Conservation (phyloP, 108 stramenopile species). For the Schizochytrium sp. region DNA sequence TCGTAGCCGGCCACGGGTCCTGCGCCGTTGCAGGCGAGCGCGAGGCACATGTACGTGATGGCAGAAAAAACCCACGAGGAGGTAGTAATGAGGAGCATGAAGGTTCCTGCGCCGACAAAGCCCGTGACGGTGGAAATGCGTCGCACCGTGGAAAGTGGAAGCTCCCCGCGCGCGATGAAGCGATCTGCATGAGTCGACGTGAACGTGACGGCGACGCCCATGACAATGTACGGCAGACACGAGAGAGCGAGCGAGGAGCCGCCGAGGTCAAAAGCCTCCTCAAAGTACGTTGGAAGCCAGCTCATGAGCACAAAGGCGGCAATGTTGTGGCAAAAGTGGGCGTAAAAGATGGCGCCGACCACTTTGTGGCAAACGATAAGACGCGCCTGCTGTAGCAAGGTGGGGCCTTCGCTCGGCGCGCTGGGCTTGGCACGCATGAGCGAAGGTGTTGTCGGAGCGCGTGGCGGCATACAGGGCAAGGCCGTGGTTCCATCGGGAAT, state of each 20-base stretch:
- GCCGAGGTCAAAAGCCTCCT: not conserved
- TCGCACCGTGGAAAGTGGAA: not conserved
- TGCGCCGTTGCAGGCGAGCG: not conserved
- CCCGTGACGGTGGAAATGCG: not conserved
- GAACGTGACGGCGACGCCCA: not conserved
- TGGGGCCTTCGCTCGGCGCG: not conserved
- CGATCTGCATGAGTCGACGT: not conserved
- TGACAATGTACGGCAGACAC: not conserved
- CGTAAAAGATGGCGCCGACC: not conserved
- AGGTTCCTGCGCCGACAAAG: conserved; percentile 11
- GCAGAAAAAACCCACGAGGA: not conserved
- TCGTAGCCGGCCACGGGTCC: conserved; percentile 13
- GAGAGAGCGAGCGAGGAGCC: not conserved
- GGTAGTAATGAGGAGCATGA: not conserved
- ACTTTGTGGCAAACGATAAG: not conserved
- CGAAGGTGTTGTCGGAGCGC: not conserved
- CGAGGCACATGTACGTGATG: not conserved
- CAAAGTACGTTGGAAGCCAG: conserved; percentile 9
- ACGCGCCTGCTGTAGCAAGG: not conserved
- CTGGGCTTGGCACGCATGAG: not conserved
- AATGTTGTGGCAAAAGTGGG: conserved; percentile 16
- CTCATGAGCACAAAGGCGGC: not conserved
- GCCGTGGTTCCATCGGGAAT: not conserved
- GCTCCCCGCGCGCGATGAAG: not conserved
- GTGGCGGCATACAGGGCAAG: not conserved